These are phyloP conservation scores for Cladosporium sp. DNA, from an alignment of 2,329 filamentous ascomycete genomes.

Conservation along the genomic window DNA sequence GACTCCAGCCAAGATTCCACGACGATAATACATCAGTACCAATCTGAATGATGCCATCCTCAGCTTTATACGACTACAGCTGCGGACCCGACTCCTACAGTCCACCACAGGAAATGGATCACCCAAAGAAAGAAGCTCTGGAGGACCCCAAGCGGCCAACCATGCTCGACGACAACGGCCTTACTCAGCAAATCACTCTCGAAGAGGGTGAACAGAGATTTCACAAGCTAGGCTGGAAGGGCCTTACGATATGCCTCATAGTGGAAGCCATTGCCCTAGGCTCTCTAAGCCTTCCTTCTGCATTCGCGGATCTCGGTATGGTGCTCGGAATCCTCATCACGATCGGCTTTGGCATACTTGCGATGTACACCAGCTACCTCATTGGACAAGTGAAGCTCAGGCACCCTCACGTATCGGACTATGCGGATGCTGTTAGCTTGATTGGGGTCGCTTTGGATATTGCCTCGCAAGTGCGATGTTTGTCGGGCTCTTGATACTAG, in stretches of 20 bases:
- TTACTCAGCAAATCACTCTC: too few relatives aligned
- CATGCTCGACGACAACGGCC: too few relatives aligned
- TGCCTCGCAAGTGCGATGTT: slow-evolving; percentile 42
- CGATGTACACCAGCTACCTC: slow-evolving; percentile 60
- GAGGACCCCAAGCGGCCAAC: too few relatives aligned
- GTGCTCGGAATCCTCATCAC: slow-evolving; percentile 54
- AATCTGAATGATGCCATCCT: too few relatives aligned
- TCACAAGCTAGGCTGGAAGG: slow-evolving; percentile 46
- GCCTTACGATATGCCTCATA: slow-evolving; percentile 44
- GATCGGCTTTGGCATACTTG: slow-evolving; percentile 52
- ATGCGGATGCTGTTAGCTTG: slow-evolving; percentile 41
- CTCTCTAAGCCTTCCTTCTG: slow-evolving; percentile 52
- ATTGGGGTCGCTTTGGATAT: slow-evolving; percentile 42
- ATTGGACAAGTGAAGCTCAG: slow-evolving; percentile 58
- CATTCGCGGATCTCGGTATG: slow-evolving; percentile 52
- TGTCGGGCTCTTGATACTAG: slow-evolving; percentile 38
- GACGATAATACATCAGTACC: too few relatives aligned
- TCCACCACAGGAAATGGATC: too few relatives aligned
- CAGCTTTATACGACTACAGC: too few relatives aligned
- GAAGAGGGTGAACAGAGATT: slow-evolving; percentile 38
- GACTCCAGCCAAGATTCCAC: too few relatives aligned
- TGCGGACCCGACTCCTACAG: too few relatives aligned
- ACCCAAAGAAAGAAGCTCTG: too few relatives aligned
- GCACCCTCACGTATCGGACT: slow-evolving; percentile 42
- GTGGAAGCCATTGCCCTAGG: slow-evolving; percentile 58